A percentile compares a stretch with the other conserved stretches of the same genome.
phyloP scores from a whole-genome alignment of 331 rosid genomes.

The Malus hybrid region DNA sequence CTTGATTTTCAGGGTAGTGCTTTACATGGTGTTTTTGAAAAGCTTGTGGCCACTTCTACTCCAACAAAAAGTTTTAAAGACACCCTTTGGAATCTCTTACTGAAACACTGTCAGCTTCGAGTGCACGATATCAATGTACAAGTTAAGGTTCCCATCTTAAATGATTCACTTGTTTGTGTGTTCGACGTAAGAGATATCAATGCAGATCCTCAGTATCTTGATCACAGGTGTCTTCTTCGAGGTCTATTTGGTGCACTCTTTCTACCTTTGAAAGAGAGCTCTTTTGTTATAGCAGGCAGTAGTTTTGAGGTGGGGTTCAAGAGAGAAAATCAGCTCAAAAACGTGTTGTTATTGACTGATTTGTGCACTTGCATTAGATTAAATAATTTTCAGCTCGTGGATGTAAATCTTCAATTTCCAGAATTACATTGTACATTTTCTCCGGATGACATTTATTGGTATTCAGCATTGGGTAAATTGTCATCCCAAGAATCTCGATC shows the following conservation, averaged over 20 bases:
- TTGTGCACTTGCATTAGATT: slow-evolving; percentile 34
- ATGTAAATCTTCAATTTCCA: slow-evolving; percentile 51
- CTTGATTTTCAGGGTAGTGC: slow-evolving; percentile 64
- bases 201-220: slow-evolving; percentile 40
- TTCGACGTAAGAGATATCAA: slow-evolving; percentile 49
- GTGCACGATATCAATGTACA: slow-evolving; percentile 28
- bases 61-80: slow-evolving; percentile 37
- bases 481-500: slow-evolving; percentile 32
- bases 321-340: slow-evolving; percentile 21
- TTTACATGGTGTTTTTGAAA: slow-evolving; percentile 64
- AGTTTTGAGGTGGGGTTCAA: slow-evolving; percentile 49
- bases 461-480: slow-evolving; percentile 34
- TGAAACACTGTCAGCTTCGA: slow-evolving; percentile 62
- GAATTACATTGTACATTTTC: slow-evolving; percentile 40
- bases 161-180: slow-evolving; percentile 30
- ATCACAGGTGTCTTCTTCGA: slow-evolving; percentile 40
- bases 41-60: slow-evolving; percentile 31
- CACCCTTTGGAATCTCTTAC: slow-evolving; percentile 43
- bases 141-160: slow-evolving; percentile 48
- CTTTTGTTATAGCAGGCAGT: slow-evolving; percentile 32
- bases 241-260: slow-evolving; percentile 45
- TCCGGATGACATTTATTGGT: slow-evolving; percentile 52
- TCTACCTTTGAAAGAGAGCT: slow-evolving; percentile 35
- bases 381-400: slow-evolving; percentile 46
- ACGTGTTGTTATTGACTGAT: slow-evolving; percentile 36